These are phyloP conservation scores for Dimocarpus longan DNA, from an alignment of 345 rosid genomes.

Conservation along the genomic window DNA sequence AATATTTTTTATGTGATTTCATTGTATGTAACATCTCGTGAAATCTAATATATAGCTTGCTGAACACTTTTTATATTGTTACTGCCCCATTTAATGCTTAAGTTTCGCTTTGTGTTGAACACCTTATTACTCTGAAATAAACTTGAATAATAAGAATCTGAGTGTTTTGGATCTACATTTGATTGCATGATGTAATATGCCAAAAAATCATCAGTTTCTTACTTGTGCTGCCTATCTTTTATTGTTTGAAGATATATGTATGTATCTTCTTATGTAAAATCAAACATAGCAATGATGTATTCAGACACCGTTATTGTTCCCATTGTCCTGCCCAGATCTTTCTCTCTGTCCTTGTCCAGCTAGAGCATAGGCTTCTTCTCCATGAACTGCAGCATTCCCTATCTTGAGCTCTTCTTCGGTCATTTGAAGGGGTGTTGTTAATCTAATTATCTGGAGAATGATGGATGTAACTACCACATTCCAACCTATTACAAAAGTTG, in stretches of 20 bases:
- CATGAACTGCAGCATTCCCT: conserved; percentile 11
- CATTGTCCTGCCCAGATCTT: background rate
- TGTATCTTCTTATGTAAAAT: background rate
- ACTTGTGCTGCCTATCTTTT: background rate
- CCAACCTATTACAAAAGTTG: conserved; percentile 7
- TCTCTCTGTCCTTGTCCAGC: conserved; percentile 14
- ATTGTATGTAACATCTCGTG: conserved; percentile 9
- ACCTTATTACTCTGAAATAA: background rate
- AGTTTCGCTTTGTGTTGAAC: background rate
- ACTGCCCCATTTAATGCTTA: background rate
- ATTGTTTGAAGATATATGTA: background rate
- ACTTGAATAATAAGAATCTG: background rate
- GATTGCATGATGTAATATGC: background rate
- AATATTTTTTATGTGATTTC: conserved; percentile 16
- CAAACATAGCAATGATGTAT: background rate
- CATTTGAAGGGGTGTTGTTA: conserved; percentile 1
- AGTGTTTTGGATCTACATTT: background rate
- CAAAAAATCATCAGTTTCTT: background rate
- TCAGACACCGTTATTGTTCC: background rate
- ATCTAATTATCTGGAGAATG: conserved; percentile 8
- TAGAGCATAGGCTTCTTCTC: conserved; percentile 17
- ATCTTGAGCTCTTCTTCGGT: conserved; percentile 4
- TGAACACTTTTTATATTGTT: background rate
- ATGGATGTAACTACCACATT: conserved; percentile 10
- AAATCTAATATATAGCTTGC: background rate